These are phyloP conservation scores for Porphyrellus cyaneotinctus DNA, from an alignment of 768 basidiomycete genomes.

Conservation along the genomic window DNA sequence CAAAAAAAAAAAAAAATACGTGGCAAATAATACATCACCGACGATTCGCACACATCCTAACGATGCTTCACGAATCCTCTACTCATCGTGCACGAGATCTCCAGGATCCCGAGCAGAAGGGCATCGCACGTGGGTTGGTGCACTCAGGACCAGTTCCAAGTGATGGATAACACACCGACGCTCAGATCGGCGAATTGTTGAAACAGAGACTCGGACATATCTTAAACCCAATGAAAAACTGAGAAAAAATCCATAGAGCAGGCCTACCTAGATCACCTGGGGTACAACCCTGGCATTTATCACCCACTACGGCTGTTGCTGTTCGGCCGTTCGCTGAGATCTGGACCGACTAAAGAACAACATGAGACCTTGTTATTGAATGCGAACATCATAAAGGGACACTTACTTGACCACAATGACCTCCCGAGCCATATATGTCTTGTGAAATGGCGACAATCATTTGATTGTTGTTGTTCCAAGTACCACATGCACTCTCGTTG, in stretches of 20 bases:
- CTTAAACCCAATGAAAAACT: constrained; percentile 34
- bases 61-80: constrained; percentile 10
- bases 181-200: constrained; percentile 44
- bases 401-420: constrained; percentile 58
- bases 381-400: background rate
- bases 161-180: constrained; percentile 49
- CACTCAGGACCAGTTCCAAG: constrained; percentile 48
- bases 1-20: constrained; percentile 11
- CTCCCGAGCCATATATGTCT: constrained; percentile 48
- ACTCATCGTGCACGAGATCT: constrained; percentile 5
- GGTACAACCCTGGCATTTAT: constrained; percentile 57
- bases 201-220: constrained; percentile 66
- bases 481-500: constrained; percentile 57
- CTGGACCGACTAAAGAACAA: constrained; percentile 45
- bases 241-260: background rate
- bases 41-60: constrained; percentile 19
- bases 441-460: constrained; percentile 61
- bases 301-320: constrained; percentile 48
- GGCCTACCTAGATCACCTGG: constrained; percentile 52
- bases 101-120: constrained; percentile 3
- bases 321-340: constrained; percentile 51
- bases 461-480: constrained; percentile 43
- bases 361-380: constrained; percentile 6
- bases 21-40: constrained; percentile 21
- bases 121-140: background rate